phyloP scores from a whole-genome alignment of 805 yeast genomes.

The Metschnikowia drakensbergensis region DNA sequence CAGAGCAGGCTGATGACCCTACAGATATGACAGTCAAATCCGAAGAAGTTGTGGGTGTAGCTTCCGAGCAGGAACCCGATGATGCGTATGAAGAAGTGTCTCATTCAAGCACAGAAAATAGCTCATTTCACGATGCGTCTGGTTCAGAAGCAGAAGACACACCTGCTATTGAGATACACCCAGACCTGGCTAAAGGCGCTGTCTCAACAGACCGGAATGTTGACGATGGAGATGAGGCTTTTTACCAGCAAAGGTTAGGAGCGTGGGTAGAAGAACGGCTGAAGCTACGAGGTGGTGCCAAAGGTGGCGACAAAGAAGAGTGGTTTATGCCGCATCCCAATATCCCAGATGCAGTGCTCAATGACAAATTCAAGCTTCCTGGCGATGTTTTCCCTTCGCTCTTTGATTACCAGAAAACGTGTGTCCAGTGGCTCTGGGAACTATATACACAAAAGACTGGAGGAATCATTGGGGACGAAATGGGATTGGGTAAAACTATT shows the following conservation, averaged over 20 bases:
- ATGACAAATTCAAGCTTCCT: conserved; percentile 69
- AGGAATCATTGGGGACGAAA: conserved; percentile 95
- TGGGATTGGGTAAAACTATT: conserved; percentile 96
- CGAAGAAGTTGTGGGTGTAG: background rate
- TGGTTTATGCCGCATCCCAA: conserved; percentile 77
- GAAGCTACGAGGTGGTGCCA: conserved; percentile 26
- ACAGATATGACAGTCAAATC: no score
- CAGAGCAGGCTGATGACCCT: no score
- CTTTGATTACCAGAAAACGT: conserved; percentile 91
- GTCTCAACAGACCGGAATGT: conserved; percentile 29
- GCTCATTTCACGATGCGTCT: background rate
- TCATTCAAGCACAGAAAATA: background rate
- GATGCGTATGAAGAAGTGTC: background rate
- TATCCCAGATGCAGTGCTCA: conserved; percentile 68
- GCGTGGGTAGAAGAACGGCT: conserved; percentile 59
- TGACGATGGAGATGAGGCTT: conserved; percentile 80
- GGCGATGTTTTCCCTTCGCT: conserved; percentile 86
- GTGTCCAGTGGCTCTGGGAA: conserved; percentile 98
- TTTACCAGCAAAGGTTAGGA: conserved; percentile 56
- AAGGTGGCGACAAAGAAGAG: conserved; percentile 36
- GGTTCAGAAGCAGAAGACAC: background rate
- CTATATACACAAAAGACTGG: conserved; percentile 85
- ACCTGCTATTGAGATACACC: background rate
- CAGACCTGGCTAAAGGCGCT: background rate
- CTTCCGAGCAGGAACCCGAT: background rate